Conservation (phyloP, 345 rosid genomes). For the Mercurialis annua region DNA sequence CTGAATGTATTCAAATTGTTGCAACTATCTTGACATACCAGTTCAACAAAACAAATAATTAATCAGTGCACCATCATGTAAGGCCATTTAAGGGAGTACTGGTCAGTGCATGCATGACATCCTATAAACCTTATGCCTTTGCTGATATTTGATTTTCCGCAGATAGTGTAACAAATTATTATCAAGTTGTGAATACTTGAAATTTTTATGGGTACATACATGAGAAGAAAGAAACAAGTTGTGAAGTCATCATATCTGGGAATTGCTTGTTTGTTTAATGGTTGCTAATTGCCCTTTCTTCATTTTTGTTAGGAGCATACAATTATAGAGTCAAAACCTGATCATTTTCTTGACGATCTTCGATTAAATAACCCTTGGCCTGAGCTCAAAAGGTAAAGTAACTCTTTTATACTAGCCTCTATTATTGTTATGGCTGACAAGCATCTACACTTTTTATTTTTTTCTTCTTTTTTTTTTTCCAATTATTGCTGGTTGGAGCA, state of each 20-base stretch:
- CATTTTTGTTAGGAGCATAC: slow-evolving; percentile 67
- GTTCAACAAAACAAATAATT: neutral
- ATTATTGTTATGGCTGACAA: neutral
- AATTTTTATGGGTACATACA: neutral
- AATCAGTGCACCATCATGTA: too few relatives aligned
- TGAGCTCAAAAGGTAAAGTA: slow-evolving; percentile 61
- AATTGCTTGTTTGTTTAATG: neutral
- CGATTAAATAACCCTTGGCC: slow-evolving; percentile 97
- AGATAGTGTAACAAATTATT: neutral
- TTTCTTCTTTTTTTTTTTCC: slow-evolving; percentile 9
- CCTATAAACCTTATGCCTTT: neutral
- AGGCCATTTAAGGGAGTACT: too few relatives aligned
- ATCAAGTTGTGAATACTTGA: neutral
- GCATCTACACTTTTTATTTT: neutral
- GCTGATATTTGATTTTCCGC: neutral
- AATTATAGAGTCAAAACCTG: slow-evolving; percentile 91
- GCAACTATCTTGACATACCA: neutral
- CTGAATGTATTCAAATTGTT: slow-evolving; percentile 5
- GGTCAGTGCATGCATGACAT: neutral
- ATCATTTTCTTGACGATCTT: slow-evolving; percentile 93
- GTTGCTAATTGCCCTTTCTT: slow-evolving; percentile 7
- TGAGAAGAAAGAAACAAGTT: neutral
- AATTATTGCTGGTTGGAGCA: slow-evolving; percentile 3
- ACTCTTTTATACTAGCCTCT: neutral
- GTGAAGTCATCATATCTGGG: neutral